These are phyloP conservation scores for Saturnispora silvae DNA, from an alignment of 805 yeast species.

Conservation along the genomic window DNA sequence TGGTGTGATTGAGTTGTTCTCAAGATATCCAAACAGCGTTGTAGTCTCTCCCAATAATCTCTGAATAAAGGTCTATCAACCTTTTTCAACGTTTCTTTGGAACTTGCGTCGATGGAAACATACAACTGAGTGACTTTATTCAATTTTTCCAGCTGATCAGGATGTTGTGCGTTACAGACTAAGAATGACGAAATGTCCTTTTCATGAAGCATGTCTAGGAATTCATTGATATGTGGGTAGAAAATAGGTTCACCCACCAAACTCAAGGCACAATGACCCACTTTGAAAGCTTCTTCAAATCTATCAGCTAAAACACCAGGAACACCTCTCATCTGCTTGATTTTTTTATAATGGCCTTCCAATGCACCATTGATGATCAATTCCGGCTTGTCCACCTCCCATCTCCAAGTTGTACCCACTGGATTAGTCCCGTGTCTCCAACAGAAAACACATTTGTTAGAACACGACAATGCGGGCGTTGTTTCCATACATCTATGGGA, in stretches of 20 bases:
- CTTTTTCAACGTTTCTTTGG: conserved; percentile 64
- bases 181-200: conserved; percentile 74
- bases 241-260: conserved; percentile 93
- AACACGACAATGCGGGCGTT: conserved; percentile 87
- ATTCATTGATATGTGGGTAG: conserved; percentile 83
- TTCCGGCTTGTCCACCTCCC: conserved; percentile 91
- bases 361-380: conserved; percentile 75
- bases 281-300: conserved; percentile 83
- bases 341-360: conserved; percentile 81
- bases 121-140: conserved; percentile 80
- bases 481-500: conserved; percentile 94
- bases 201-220: conserved; percentile 69
- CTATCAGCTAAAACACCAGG: conserved; percentile 89
- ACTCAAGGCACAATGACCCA: conserved; percentile 84
- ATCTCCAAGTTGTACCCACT: conserved; percentile 91
- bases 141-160: conserved; percentile 62
- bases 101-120: conserved; percentile 92
- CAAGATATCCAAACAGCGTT: conserved; percentile 70
- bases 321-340: conserved; percentile 90
- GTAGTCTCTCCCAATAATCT: conserved; percentile 87
- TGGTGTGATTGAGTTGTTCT: conserved; percentile 66
- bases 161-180: conserved; percentile 95
- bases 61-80: conserved; percentile 83
- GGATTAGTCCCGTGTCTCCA: conserved; percentile 98
- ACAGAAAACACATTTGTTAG: conserved; percentile 91